phyloP scores from a whole-genome alignment of 2,329 filamentous ascomycete species.

The Venturia oleaginea region DNA sequence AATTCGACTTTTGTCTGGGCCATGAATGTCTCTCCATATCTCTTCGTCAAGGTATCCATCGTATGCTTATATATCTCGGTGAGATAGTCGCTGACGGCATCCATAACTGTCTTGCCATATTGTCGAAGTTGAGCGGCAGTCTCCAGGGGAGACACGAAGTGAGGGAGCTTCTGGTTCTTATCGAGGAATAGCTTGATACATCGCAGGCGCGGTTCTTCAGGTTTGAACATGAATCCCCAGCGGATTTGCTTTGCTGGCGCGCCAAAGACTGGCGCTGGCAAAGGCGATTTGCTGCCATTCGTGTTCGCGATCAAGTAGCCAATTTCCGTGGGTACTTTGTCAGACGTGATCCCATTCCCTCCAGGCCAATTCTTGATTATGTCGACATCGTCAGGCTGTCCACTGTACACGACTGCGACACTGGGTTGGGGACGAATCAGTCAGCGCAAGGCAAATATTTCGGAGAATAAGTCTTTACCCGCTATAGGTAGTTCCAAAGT shows the following conservation, averaged over 20 bases:
- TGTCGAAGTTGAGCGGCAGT: conserved; percentile 67
- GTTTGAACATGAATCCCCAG: conserved; percentile 79
- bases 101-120: conserved; percentile 66
- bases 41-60: conserved; percentile 63
- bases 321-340: conserved; percentile 77
- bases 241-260: conserved; percentile 34
- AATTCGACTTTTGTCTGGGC: conserved; percentile 66
- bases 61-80: conserved; percentile 68
- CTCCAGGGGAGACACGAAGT: conserved; percentile 70
- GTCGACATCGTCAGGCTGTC: conserved; percentile 68
- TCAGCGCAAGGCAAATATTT: neutral
- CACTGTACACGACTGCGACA: conserved; percentile 65
- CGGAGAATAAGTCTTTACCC: conserved; percentile 45
- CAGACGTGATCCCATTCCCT: conserved; percentile 76
- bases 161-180: conserved; percentile 68
- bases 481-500: conserved; percentile 79
- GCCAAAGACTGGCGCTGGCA: neutral
- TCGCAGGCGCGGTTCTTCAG: conserved; percentile 64
- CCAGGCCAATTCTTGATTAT: conserved; percentile 82
- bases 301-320: conserved; percentile 33
- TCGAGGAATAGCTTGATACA: conserved; percentile 83
- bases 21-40: conserved; percentile 75
- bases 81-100: conserved; percentile 72
- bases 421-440: conserved; percentile 27
- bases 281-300: conserved; percentile 9